Percentiles rank a stretch among this genome's conserved stretches.
phyloP scores from a whole-genome alignment of 768 basidiomycete species.

The Suillus subaureus region DNA sequence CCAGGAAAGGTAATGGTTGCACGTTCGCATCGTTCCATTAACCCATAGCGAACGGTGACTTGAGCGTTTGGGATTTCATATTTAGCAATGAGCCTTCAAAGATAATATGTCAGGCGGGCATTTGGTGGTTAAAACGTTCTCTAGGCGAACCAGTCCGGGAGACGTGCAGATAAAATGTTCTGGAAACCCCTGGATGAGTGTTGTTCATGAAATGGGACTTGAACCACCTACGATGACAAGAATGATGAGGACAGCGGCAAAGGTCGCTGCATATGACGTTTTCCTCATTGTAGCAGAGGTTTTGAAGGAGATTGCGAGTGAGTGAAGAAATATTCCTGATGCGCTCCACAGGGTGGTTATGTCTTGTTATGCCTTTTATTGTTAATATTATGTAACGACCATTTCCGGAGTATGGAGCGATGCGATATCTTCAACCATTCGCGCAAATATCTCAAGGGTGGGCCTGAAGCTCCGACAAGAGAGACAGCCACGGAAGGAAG shows the following conservation, averaged over 20 bases:
- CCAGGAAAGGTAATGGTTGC: conserved; percentile 50
- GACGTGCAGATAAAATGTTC: conserved; percentile 58
- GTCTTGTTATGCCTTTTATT: background rate
- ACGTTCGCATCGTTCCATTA: conserved; percentile 59
- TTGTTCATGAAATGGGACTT: background rate
- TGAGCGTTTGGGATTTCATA: conserved; percentile 49
- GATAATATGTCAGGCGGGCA: conserved; percentile 24
- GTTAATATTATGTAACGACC: background rate
- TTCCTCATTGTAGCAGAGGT: conserved; percentile 54
- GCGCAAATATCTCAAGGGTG: conserved; percentile 24
- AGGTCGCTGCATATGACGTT: conserved; percentile 66
- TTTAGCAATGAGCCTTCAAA: conserved; percentile 44
- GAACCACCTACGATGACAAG: conserved; percentile 51
- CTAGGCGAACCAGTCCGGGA: conserved; percentile 64
- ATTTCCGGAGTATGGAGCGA: background rate
- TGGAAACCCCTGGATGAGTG: conserved; percentile 25
- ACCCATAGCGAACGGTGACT: conserved; percentile 58
- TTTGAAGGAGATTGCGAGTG: background rate
- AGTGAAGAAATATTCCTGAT: conserved; percentile 7
- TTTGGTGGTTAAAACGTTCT: conserved; percentile 19
- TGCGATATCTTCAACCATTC: conserved; percentile 19
- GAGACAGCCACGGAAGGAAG: background rate
- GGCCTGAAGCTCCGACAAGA: background rate
- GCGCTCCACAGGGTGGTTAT: background rate
- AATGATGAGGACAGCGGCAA: conserved; percentile 53